phyloP scores from a whole-genome alignment of 306 rosid species.

The Pterocarpus santalinus region DNA sequence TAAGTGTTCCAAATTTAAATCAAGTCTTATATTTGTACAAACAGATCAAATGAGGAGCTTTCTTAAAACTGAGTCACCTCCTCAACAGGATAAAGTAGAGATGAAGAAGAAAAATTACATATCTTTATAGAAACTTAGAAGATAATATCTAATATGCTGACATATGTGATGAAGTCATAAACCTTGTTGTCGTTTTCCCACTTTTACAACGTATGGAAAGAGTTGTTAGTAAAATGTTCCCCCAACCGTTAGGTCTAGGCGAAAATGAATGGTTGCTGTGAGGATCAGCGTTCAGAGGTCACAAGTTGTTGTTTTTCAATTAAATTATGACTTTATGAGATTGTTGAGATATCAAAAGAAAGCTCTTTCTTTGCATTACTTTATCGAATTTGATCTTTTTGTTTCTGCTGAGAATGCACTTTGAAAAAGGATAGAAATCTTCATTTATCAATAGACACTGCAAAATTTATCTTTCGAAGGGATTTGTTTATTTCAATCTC shows the following conservation, averaged over 20 bases:
- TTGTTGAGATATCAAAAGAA: not conserved
- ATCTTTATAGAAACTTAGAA: constrained; percentile 31
- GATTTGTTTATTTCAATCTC: no score
- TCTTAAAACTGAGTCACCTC: constrained; percentile 9
- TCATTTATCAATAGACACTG: no score
- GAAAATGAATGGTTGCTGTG: not conserved
- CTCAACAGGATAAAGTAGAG: constrained; percentile 30
- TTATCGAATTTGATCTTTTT: no score
- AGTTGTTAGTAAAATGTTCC: not conserved
- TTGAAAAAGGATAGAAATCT: no score
- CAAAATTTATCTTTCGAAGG: no score
- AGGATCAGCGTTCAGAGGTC: not conserved
- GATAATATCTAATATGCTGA: constrained; percentile 34
- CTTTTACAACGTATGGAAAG: constrained; percentile 19
- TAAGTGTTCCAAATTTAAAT: not conserved
- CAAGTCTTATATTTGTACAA: constrained; percentile 7
- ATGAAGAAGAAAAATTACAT: constrained; percentile 21
- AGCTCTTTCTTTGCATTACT: not conserved
- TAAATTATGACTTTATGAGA: not conserved
- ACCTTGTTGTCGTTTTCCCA: constrained; percentile 7
- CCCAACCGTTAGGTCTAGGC: not conserved
- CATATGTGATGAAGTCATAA: constrained; percentile 41
- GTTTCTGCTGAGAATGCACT: not conserved
- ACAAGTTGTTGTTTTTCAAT: not conserved
- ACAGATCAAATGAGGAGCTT: constrained; percentile 10